A percentile compares a stretch with the other conserved stretches of the same genome.
These are phyloP conservation scores for Xylaria sp. DNA, from an alignment of 2,329 filamentous ascomycete genomes.

Conservation along the genomic window DNA sequence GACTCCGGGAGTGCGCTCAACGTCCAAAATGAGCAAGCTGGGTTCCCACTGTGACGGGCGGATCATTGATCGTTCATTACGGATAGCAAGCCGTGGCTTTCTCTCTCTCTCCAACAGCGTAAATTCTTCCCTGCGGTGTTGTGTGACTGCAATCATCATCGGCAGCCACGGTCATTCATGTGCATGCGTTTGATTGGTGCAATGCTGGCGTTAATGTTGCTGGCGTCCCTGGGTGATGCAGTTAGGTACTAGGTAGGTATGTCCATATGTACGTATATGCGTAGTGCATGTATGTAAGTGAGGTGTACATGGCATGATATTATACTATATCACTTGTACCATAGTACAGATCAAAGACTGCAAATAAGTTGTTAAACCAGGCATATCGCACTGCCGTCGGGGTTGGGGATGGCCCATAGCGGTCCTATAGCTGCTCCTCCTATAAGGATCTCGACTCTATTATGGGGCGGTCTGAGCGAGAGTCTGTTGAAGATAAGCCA, in stretches of 20 bases:
- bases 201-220: constrained; percentile 16
- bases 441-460: constrained; percentile 4
- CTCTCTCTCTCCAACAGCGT: constrained; percentile 24
- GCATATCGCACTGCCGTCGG: constrained; percentile 4
- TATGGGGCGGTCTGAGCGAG: background rate
- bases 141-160: constrained; percentile 22
- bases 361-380: background rate
- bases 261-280: background rate
- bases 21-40: background rate
- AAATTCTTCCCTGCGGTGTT: constrained; percentile 28
- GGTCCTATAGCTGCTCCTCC: constrained; percentile 4
- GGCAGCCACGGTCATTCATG: constrained; percentile 22
- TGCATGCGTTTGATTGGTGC: constrained; percentile 32
- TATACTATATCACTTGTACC: background rate
- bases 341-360: background rate
- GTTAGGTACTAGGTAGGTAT: background rate
- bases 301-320: background rate
- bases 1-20: background rate
- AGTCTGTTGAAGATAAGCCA: constrained; percentile 15
- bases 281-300: too few species aligned
- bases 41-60: constrained; percentile 8
- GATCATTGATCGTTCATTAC: constrained; percentile 26
- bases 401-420: background rate
- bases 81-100: constrained; percentile 28
- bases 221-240: background rate